These are phyloP conservation scores for Schizosaccharomyces versatilis DNA, from an alignment of 1,139 yeast genomes.

Conservation along the genomic window DNA sequence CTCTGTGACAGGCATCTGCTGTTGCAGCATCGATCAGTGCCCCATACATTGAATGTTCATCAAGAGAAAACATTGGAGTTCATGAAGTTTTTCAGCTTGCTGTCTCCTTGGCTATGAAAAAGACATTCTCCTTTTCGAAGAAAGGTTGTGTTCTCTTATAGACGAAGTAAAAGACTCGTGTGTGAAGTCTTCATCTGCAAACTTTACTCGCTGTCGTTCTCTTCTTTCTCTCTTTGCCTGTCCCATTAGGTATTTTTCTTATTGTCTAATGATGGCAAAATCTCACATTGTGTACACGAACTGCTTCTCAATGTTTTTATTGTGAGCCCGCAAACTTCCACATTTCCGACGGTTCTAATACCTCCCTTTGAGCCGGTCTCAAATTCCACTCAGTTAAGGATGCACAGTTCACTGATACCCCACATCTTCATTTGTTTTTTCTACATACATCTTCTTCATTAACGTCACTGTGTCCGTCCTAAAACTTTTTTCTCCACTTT, in stretches of 20 bases:
- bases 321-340: neutral
- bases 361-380: too few relatives aligned
- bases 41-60: conserved; percentile 59
- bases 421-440: too few relatives aligned
- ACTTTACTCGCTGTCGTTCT: neutral
- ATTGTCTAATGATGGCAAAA: neutral
- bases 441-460: too few relatives aligned
- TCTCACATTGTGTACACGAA: too few relatives aligned
- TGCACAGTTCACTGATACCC: too few relatives aligned
- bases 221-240: neutral
- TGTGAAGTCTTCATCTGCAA: too few relatives aligned
- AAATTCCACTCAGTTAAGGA: too few relatives aligned
- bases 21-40: conserved; percentile 52
- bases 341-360: too few relatives aligned
- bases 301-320: neutral
- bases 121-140: conserved; percentile 5
- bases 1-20: conserved; percentile 15
- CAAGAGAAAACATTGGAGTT: conserved; percentile 46
- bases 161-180: too few relatives aligned
- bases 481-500: too few relatives aligned
- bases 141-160: conserved; percentile 5
- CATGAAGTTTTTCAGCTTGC: conserved; percentile 35
- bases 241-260: neutral
- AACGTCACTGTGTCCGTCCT: too few relatives aligned
- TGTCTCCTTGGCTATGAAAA: conserved; percentile 7